These are phyloP conservation scores for Penicillium sclerotigenum DNA, from an alignment of 2,329 filamentous ascomycete species.

Conservation along the genomic window DNA sequence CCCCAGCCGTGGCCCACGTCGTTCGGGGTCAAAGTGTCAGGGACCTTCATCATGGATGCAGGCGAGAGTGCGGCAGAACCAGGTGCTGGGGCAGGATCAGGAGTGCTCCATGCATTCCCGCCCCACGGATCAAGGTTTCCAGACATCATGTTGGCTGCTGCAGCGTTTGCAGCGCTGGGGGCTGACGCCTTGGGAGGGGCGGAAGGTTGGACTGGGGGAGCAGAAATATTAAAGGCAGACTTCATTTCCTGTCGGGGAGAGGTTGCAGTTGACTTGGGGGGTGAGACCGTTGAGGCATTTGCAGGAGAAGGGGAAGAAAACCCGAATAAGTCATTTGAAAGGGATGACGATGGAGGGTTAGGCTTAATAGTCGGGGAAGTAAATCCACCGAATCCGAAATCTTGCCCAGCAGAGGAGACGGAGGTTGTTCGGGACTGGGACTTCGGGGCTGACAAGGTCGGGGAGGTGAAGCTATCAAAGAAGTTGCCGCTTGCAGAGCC, in stretches of 20 bases:
- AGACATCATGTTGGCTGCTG: slow-evolving; percentile 42
- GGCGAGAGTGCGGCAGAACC: slow-evolving; percentile 33
- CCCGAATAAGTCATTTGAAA: slow-evolving; percentile 79
- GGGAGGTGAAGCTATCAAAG: slow-evolving; percentile 68
- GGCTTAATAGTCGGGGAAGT: slow-evolving; percentile 46
- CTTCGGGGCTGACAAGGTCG: slow-evolving; percentile 51
- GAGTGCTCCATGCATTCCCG: slow-evolving; percentile 74
- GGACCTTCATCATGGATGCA: slow-evolving; percentile 41
- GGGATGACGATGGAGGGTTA: slow-evolving; percentile 48
- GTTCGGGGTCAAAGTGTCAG: slow-evolving; percentile 51
- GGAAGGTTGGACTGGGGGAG: slow-evolving; percentile 44
- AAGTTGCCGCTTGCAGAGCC: slow-evolving; percentile 68
- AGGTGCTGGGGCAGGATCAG: slow-evolving; percentile 55
- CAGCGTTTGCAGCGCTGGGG: slow-evolving; percentile 42
- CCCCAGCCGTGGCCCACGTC: slow-evolving; percentile 68
- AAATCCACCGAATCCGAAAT: slow-evolving; percentile 66
- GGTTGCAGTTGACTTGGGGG: slow-evolving; percentile 42
- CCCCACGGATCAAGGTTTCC: slow-evolving; percentile 73
- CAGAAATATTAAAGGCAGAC: slow-evolving; percentile 81
- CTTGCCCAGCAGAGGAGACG: slow-evolving; percentile 56
- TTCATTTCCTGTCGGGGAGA: slow-evolving; percentile 44
- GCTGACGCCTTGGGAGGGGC: slow-evolving; percentile 42
- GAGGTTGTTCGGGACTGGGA: slow-evolving; percentile 47
- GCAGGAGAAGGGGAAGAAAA: slow-evolving; percentile 54
- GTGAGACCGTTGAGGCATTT: slow-evolving; percentile 43